Evolutionary conservation across 352 stramenopile species (phyloP), one percentile per base, ranked within the genome.

Genomic region (Phytophthora palmivora): DNA sequence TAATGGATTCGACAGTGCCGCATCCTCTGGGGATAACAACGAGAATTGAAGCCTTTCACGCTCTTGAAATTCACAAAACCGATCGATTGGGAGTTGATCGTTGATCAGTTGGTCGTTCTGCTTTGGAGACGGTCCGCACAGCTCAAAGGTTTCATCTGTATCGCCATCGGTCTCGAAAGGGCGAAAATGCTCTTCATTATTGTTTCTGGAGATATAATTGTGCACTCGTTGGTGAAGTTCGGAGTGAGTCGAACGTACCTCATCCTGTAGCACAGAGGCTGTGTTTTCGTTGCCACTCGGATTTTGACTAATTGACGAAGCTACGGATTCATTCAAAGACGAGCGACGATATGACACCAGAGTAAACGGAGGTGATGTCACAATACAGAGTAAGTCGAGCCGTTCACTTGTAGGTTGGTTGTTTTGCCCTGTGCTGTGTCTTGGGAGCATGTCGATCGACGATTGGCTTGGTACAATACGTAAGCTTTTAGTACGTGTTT

Each of bases 401-500:
- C 2, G 34, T 8, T 30, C 38, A 45, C 8, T 18, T 28, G 16
- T 45, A 22, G 7, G 7, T 37, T 37, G 14, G 0, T 33, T 2
- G n/a, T 8, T 10, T 18, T 47, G 21, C 2, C 9, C 41, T 28
- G 24, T n/a, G n/a, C n/a, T n/a, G n/a, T 6, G 24, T 28, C 24
- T 28, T 28, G 24, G 6, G 3, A 28, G 24, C 24, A 28, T 28
- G 24, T 28, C 24, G 24, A 28, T 28, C 24, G 24, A 28, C 11
- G 21, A 10, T 16, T 12, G 11, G 15, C 10, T 37, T 24, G 47
- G 15, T 74, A 61, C 22, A 84, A 62, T 1, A 84, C 70, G 39
- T 83, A 87, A 24, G 72, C 67, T 24, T 64, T 63, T 9, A 87
- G 70, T 19, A 77, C 70, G 49, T 87, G 78, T 33, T 74, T 69